phyloP scores from a whole-genome alignment of 108 stramenopile genomes.

The Cyclotella cryptica region DNA sequence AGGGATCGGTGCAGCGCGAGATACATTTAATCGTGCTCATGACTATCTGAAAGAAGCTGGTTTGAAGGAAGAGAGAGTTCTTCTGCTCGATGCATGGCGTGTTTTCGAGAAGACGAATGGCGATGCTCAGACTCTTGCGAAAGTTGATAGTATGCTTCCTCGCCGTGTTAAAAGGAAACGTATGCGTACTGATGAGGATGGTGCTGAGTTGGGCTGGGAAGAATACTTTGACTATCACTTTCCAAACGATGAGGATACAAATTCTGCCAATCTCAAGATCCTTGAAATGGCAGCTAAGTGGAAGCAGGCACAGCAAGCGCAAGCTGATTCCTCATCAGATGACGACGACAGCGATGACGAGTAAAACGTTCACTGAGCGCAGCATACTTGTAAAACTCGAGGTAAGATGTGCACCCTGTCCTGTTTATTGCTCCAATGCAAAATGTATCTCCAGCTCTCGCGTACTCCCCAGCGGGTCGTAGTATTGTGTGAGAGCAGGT shows the following conservation, averaged over 20 bases:
- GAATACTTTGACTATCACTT: conserved; percentile 99
- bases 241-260: conserved; percentile 92
- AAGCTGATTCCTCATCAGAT: conserved; percentile 52
- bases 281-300: conserved; percentile 97
- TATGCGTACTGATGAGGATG: conserved; percentile 86
- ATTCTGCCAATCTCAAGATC: conserved; percentile 89
- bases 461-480: conserved; percentile 42
- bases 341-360: conserved; percentile 56
- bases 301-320: conserved; percentile 79
- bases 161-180: conserved; percentile 94
- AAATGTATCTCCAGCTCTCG: conserved; percentile 57
- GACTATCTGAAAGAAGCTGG: conserved; percentile 85
- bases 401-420: conserved; percentile 7
- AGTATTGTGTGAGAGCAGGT: conserved; percentile 50
- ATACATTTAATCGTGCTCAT: conserved; percentile 87
- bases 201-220: conserved; percentile 93
- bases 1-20: conserved; percentile 76
- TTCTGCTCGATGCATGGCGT: conserved; percentile 96
- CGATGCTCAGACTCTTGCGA: conserved; percentile 59
- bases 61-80: conserved; percentile 92
- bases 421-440: conserved; percentile 21
- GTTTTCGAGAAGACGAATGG: conserved; percentile 89
- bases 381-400: not conserved
- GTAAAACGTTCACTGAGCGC: not conserved
- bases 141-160: conserved; percentile 90